Conservation (phyloP, 2,329 filamentous ascomycete genomes). For the Diaporthe eres region DNA sequence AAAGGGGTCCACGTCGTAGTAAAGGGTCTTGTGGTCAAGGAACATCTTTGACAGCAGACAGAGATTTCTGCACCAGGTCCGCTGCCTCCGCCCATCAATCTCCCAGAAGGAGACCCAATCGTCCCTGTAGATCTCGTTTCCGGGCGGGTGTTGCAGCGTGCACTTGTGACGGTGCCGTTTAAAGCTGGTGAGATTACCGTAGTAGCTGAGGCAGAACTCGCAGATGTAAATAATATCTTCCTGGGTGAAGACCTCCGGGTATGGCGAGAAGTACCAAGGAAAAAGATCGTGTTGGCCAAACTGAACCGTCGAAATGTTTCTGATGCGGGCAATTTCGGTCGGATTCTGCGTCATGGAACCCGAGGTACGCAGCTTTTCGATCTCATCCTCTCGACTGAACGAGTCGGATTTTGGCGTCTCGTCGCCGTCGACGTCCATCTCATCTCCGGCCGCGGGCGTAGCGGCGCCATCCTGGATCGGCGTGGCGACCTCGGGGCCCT, state of each 20-base stretch:
- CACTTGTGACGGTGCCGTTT: constrained; percentile 90
- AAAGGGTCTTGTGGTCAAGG: constrained; percentile 96
- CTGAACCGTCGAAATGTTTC: constrained; percentile 93
- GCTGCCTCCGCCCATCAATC: constrained; percentile 93
- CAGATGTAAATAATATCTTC: constrained; percentile 95
- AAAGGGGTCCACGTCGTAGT: constrained; percentile 99
- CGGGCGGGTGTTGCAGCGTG: constrained; percentile 90
- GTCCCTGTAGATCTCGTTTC: constrained; percentile 98
- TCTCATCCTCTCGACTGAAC: constrained; percentile 89
- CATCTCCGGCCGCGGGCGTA: constrained; percentile 52
- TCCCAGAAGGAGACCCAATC: constrained; percentile 96
- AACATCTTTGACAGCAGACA: constrained; percentile 97
- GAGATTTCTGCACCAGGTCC: constrained; percentile 96
- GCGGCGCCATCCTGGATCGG: constrained; percentile 37
- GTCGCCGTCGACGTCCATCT: constrained; percentile 70
- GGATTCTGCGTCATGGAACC: constrained; percentile 99
- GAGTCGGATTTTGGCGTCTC: constrained; percentile 58
- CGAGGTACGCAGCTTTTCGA: constrained; percentile 93
- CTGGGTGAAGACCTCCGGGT: constrained; percentile 89
- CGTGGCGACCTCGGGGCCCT: constrained; percentile 43
- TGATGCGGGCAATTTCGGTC: constrained; percentile 94
- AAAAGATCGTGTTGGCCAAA: constrained; percentile 94
- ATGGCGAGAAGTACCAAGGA: constrained; percentile 99
- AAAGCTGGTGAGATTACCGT: constrained; percentile 86
- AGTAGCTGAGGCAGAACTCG: constrained; percentile 96